Base-by-base conservation (phyloP, 2,329 filamentous ascomycete genomes). In the Dichotomopilus funicola region DNA sequence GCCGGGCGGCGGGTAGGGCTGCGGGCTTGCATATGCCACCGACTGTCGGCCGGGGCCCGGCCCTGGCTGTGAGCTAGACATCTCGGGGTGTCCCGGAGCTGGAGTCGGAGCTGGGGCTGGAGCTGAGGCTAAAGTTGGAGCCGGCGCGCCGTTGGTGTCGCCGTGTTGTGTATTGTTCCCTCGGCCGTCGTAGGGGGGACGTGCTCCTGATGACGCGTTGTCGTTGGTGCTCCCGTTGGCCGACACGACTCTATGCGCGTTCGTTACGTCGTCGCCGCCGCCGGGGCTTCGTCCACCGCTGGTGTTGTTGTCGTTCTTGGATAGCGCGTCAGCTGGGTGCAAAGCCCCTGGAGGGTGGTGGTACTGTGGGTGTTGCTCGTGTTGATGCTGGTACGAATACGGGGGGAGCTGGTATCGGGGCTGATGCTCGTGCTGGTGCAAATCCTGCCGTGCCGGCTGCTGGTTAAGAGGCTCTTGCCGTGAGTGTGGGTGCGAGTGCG, bases 61-160 rank as follows among this genome's bases (percentile, higher is more conserved):
- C 13, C 60, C 61, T 37, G 54, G 63, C 27, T 65, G 64, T 3
- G 60, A 9, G 58, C 64, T 63, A 53, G 64, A 65, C 64, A 66
- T 66, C 46, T 58, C 59, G 42, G 59, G 55, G 44, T 27, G 19
- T 3, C 19, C 19, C 19, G 19, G 19, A 27, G 19, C 19, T 27
- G 19, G 19, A 27, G 19, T 27, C 2, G 19, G 19, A 27, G 19
- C 19, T 27, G 19, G 19, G 3, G 19, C 19, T 27, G 19, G 19
- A 27, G 19, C 19, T 27, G 49, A 52, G 51, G 37, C 51, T 13
- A 12, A 13, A 6, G 33, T 13, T 37, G 57, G 54, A 42, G 55
- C 59, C 52, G 59, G 59, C 59, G 56, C 47, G 57, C 56, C 62
- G 55, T 58, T 58, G 19, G 19, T 27, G 19, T 27, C 19, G 57